Evolutionary conservation across 2,329 filamentous ascomycete genomes (phyloP), one percentile per base, ranked within the genome.

Genomic region (Xylariaceae sp.): DNA sequence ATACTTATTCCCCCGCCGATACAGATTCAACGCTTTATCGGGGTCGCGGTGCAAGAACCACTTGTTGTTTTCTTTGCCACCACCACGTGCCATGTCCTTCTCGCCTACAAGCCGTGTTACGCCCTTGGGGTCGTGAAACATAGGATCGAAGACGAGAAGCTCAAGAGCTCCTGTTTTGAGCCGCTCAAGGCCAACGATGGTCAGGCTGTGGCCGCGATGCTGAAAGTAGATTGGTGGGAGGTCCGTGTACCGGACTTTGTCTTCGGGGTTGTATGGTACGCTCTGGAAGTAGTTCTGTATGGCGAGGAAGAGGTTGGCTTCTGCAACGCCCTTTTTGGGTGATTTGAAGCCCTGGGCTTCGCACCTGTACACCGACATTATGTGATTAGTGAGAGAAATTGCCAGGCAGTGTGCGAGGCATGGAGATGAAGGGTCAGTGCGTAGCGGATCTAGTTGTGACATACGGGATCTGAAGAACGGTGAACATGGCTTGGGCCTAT

Each of bases 211-310:
- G 2, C 91, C 87, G 58, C 84, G 83, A 61, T 94, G 89, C 66
- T 97, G 93, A 56, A 96, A 84, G 70, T 97, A 97, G 39, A 97
- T 86, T 0, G 94, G 92, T 38, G 93, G 86, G 7, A 93, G 74
- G 13, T 77, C 71, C 0, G 93, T 97, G 48, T 78, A 73, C 47
- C 83, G 78, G n/a, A 96, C 80, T 62, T 85, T 89, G 34, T 80
- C 74, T 6, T 73, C 64, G 5, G 71, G 72, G 46, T 81, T 71
- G 6, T 74, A 72, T 5, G 72, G 71, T 13, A 78, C 79, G n/a
- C 72, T 72, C 53, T 79, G 71, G 63, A 96, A 97, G 66, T 97
- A 97, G 1, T 74, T 69, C 61, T 92, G 87, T 7, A 96, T 79
- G 14, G 82, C 78, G 22, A 80, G 68, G 43, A 90, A 75, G n/a